Percentiles rank a stretch among this genome's conserved stretches.
Evolutionary conservation across 2,329 filamentous ascomycete genomes (phyloP).

Genomic region (Capronia epimyces): DNA sequence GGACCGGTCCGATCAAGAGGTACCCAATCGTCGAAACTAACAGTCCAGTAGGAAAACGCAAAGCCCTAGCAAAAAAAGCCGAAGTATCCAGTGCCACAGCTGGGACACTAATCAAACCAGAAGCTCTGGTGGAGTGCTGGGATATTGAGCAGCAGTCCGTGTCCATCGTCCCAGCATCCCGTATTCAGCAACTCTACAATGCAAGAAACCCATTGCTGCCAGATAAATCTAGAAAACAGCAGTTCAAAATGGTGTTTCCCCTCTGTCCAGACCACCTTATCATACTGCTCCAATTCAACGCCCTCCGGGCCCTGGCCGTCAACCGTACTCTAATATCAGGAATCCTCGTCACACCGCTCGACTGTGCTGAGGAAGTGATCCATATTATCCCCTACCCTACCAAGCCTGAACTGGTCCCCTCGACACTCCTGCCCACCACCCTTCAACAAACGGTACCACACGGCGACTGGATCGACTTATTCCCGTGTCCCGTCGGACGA

Average conservation of each 20-base stretch:
- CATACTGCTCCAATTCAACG: slow-evolving; percentile 41
- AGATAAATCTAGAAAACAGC: slow-evolving; percentile 1
- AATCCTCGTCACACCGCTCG: slow-evolving; percentile 8
- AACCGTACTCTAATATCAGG: slow-evolving; percentile 3
- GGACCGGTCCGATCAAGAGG: neutral
- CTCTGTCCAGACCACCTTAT: slow-evolving; percentile 42
- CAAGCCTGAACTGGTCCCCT: slow-evolving; percentile 8
- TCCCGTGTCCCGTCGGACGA: slow-evolving; percentile 38
- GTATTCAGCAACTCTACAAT: slow-evolving; percentile 6
- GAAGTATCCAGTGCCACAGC: slow-evolving; percentile 3
- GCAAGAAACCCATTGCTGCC: slow-evolving; percentile 6
- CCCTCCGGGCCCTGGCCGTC: slow-evolving; percentile 25
- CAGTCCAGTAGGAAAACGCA: slow-evolving; percentile 7
- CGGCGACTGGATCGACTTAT: slow-evolving; percentile 41
- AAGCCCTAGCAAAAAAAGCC: slow-evolving; percentile 7
- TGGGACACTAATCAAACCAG: slow-evolving; percentile 4
- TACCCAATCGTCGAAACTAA: slow-evolving; percentile 1
- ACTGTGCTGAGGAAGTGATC: slow-evolving; percentile 1
- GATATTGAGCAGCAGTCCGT: slow-evolving; percentile 2
- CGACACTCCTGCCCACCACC: slow-evolving; percentile 33
- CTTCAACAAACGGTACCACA: slow-evolving; percentile 40
- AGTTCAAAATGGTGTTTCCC: slow-evolving; percentile 25
- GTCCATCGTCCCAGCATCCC: slow-evolving; percentile 5
- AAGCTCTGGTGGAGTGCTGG: slow-evolving; percentile 5
- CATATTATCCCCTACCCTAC: slow-evolving; percentile 2